Percentiles rank a stretch among this genome's conserved stretches.
Conservation (phyloP, 805 yeast species). For the Pichia deserticola region DNA sequence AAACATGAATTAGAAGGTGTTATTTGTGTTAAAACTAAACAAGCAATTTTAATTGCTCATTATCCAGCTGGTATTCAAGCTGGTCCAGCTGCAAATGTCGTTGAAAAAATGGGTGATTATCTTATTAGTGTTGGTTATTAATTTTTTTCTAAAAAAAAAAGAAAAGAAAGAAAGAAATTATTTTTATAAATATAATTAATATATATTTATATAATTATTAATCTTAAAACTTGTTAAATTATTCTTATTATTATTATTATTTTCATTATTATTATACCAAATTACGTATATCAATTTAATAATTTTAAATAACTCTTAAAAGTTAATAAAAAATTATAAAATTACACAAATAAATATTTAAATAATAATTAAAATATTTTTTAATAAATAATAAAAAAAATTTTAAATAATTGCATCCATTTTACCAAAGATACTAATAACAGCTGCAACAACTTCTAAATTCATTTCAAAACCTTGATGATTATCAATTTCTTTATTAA, state of each 20-base stretch:
- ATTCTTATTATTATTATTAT: no score
- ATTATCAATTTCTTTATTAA: constrained; percentile 43
- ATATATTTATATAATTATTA: no score
- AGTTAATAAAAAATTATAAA: no score
- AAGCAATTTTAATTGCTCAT: constrained; percentile 89
- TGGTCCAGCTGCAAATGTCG: constrained; percentile 91
- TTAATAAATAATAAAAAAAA: no score
- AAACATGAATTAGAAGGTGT: constrained; percentile 86
- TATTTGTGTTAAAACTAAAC: constrained; percentile 86
- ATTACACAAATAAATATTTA: background rate
- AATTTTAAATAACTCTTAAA: no score
- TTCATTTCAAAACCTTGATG: constrained; percentile 51
- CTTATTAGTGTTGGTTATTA: constrained; percentile 81
- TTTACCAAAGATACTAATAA: constrained; percentile 79
- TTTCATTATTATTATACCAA: no score
- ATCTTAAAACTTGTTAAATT: no score
- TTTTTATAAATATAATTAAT: background rate
- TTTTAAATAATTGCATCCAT: constrained; percentile 77
- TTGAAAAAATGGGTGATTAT: constrained; percentile 93
- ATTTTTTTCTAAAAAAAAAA: background rate
- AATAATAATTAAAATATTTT: background rate
- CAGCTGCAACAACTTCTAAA: constrained; percentile 89
- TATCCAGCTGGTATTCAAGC: constrained; percentile 87
- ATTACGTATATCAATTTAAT: no score
- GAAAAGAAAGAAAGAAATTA: background rate